Base-by-base conservation (phyloP, 1,284 basidiomycete species). In the Fomes fomentarius region DNA sequence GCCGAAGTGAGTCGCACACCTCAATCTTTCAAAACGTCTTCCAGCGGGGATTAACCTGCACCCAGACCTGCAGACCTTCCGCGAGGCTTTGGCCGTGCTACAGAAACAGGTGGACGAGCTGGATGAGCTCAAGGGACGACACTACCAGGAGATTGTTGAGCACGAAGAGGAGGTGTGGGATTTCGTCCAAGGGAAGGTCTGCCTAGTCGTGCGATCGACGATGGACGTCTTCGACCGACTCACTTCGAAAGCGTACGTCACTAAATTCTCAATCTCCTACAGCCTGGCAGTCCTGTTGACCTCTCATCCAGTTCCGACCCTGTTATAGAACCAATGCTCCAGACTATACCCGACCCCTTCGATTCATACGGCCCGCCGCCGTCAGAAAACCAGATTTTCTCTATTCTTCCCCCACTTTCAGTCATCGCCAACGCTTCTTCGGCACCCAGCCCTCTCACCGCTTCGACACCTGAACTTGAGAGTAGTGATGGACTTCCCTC, bases 141-240 rank as follows among this genome's bases (percentile, higher is more conserved):
- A 95, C 72, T 95, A 95, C 68, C 82, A 85, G 60, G 91, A 96
- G 63, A 94, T 96, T 50, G 75, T 96, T 49, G 92, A 94, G 54
- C 93, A 94, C 61, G 95, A 98, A 73, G 93, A 96, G 64, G 88
- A 95, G 73, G 86, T 93, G 6, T 98, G 96, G 96, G 85, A 94
- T 63, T 85, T 86, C 14, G 91, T 97, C 11, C 85, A 95, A 66
- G 82, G 80, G 59, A 94, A 94, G 76, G 88, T 91, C 58, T 90
- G 85, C 66, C 72, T 91, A 22, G 85, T 83, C 7, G 87, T 93
- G 49, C 85, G 91, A 43, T 89, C 89, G 19, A 88, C 88, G 2
- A 82, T 93, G 81, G 90, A 91, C 62, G 77, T 91, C 8, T 90
- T 91, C 63, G 93, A 95, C 67, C 80, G 86, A 48, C 85, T 94